Evolutionary conservation across 1,139 yeast species (phyloP).

Genomic region (Nematodospora anomalae): DNA sequence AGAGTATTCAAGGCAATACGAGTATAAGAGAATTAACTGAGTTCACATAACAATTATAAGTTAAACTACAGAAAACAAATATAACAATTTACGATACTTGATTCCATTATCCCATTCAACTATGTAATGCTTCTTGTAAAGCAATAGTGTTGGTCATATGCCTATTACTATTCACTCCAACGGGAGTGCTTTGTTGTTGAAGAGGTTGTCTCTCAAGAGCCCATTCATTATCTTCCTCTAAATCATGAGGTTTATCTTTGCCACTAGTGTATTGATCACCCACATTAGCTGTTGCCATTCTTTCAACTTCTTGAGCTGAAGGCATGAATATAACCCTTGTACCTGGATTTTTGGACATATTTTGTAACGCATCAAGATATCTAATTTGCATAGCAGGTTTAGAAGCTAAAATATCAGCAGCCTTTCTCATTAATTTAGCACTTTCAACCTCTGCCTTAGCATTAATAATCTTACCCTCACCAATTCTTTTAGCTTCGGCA

Average conservation of each 20-base stretch:
- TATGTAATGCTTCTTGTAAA: constrained; percentile 30
- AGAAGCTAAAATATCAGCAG: constrained; percentile 74
- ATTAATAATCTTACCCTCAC: constrained; percentile 74
- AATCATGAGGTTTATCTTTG: constrained; percentile 15
- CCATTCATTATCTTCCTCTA: constrained; percentile 25
- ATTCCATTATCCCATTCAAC: too few species aligned
- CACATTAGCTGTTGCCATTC: constrained; percentile 29
- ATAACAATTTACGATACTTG: too few species aligned
- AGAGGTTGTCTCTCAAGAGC: constrained; percentile 13
- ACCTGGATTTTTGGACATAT: constrained; percentile 63
- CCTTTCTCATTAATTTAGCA: constrained; percentile 76
- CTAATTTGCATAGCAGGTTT: constrained; percentile 81
- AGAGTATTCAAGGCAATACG: too few species aligned
- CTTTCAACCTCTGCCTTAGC: constrained; percentile 78
- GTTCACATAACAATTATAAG: too few species aligned
- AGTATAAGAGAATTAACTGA: too few species aligned
- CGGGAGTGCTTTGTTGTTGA: constrained; percentile 4
- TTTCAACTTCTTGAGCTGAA: constrained; percentile 44
- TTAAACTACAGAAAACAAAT: too few species aligned
- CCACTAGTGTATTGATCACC: constrained; percentile 11
- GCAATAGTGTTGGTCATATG: constrained; percentile 27
- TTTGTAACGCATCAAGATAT: constrained; percentile 77
- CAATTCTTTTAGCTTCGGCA: constrained; percentile 74
- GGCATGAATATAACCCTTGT: constrained; percentile 79
- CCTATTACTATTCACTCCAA: constrained; percentile 10